phyloP scores from a whole-genome alignment of 768 basidiomycete genomes.

The Calocybe gangraenosa region DNA sequence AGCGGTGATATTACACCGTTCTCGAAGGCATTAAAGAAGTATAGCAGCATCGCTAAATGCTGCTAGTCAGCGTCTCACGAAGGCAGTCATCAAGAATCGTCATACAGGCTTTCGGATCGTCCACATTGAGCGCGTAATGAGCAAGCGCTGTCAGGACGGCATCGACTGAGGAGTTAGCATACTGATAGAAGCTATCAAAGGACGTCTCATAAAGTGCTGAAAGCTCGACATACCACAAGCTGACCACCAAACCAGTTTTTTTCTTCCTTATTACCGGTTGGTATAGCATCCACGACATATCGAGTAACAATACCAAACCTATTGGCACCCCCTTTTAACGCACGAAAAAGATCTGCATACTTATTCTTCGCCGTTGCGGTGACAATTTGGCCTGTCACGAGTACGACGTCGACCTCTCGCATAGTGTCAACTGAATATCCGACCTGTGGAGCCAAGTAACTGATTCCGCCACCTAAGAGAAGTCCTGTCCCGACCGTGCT shows the following conservation, averaged over 20 bases:
- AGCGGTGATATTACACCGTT: not conserved
- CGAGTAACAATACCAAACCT: conserved; percentile 43
- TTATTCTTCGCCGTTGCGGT: conserved; percentile 37
- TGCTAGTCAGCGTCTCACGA: conserved; percentile 14
- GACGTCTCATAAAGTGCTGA: not conserved
- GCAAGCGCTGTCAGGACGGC: conserved; percentile 33
- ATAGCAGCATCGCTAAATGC: conserved; percentile 10
- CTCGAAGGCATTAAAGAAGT: not conserved
- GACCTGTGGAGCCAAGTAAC: conserved; percentile 32
- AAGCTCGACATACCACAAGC: conserved; percentile 24
- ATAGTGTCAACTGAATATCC: conserved; percentile 37
- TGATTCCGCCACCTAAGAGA: conserved; percentile 40
- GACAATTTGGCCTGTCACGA: conserved; percentile 34
- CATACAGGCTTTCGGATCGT: conserved; percentile 5
- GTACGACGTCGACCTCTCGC: conserved; percentile 37
- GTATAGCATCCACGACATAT: conserved; percentile 35
- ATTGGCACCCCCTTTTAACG: conserved; percentile 42
- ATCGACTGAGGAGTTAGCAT: conserved; percentile 32
- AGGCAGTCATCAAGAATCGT: conserved; percentile 26
- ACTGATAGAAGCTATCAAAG: conserved; percentile 18
- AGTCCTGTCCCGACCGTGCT: conserved; percentile 41
- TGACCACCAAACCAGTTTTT: conserved; percentile 36
- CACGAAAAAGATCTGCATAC: conserved; percentile 39
- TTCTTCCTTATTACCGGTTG: conserved; percentile 32
- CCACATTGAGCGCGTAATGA: conserved; percentile 29